Evolutionary conservation across 768 basidiomycete species (phyloP).

Genomic region (Rhizopogon roseolus): DNA sequence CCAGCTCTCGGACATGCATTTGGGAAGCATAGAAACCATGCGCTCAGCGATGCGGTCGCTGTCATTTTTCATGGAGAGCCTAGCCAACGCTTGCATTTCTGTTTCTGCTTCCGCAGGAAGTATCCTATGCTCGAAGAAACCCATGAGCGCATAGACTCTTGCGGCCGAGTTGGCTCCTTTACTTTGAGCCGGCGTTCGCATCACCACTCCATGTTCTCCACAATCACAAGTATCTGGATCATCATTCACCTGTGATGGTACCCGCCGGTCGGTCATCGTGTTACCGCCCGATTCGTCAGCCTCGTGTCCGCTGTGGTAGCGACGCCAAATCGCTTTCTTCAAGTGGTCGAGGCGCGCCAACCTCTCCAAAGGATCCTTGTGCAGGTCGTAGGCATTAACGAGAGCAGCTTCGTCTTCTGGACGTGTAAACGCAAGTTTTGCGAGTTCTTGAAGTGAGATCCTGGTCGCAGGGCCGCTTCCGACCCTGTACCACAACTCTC

Average conservation of each 20-base stretch:
- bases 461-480: slow-evolving; percentile 2
- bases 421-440: slow-evolving; percentile 12
- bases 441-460: slow-evolving; percentile 20
- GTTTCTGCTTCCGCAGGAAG: slow-evolving; percentile 8
- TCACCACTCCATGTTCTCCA: too few relatives aligned
- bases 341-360: slow-evolving; percentile 14
- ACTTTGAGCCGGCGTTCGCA: too few relatives aligned
- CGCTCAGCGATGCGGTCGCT: slow-evolving; percentile 14
- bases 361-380: slow-evolving; percentile 14
- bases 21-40: slow-evolving; percentile 14
- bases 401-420: slow-evolving; percentile 13
- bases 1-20: slow-evolving; percentile 5
- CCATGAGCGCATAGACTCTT: slow-evolving; percentile 14
- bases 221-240: too few relatives aligned
- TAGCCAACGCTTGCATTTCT: slow-evolving; percentile 11
- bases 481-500: slow-evolving; percentile 12
- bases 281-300: not conserved
- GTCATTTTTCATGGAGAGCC: slow-evolving; percentile 16
- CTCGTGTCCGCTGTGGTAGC: not conserved
- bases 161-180: slow-evolving; percentile 4
- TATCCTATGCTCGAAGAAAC: slow-evolving; percentile 15
- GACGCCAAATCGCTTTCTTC: slow-evolving; percentile 11
- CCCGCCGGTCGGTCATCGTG: too few relatives aligned
- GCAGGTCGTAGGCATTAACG: slow-evolving; percentile 14
- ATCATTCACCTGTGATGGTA: not conserved